A percentile compares a stretch with the other conserved stretches of the same genome.
phyloP scores from a whole-genome alignment of 2,329 filamentous ascomycete species.

The Metarhizium sp. region DNA sequence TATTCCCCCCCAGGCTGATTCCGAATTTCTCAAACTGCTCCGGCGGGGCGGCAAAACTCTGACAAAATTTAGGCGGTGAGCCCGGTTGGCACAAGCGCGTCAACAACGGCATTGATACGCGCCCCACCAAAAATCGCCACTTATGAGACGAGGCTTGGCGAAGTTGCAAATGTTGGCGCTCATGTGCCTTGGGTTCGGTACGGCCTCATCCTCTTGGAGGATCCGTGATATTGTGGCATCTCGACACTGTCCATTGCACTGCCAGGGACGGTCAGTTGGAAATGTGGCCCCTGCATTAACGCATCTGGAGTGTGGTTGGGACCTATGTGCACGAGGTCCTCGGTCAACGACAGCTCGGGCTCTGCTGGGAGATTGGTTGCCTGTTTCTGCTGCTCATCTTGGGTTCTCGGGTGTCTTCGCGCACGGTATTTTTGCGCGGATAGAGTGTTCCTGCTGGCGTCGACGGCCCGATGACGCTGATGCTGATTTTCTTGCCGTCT shows the following conservation, averaged over 20 bases:
- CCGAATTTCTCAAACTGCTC: not conserved
- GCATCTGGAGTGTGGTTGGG: constrained; percentile 9
- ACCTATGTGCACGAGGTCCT: constrained; percentile 6
- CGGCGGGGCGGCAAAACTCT: constrained; percentile 13
- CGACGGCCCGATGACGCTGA: constrained; percentile 27
- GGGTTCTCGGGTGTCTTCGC: constrained; percentile 11
- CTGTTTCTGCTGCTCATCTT: constrained; percentile 1
- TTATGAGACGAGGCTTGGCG: not conserved
- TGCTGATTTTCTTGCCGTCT: constrained; percentile 28
- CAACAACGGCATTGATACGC: not conserved
- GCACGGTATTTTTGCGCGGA: constrained; percentile 17
- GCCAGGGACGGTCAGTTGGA: constrained; percentile 16
- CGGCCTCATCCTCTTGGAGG: constrained; percentile 20
- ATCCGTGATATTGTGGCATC: constrained; percentile 16
- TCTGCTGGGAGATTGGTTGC: constrained; percentile 9
- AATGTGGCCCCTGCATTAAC: constrained; percentile 18
- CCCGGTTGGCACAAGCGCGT: not conserved
- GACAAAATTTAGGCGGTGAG: constrained; percentile 19
- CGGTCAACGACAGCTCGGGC: constrained; percentile 4
- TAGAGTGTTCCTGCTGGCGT: constrained; percentile 20
- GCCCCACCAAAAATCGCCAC: constrained; percentile 1
- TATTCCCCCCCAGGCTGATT: not conserved
- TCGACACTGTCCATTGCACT: not conserved
- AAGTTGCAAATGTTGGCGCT: not conserved
- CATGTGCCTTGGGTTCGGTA: constrained; percentile 9